Base-by-base conservation (phyloP, 371 early-diverging fungal species). In the Zychaea mexicana region DNA sequence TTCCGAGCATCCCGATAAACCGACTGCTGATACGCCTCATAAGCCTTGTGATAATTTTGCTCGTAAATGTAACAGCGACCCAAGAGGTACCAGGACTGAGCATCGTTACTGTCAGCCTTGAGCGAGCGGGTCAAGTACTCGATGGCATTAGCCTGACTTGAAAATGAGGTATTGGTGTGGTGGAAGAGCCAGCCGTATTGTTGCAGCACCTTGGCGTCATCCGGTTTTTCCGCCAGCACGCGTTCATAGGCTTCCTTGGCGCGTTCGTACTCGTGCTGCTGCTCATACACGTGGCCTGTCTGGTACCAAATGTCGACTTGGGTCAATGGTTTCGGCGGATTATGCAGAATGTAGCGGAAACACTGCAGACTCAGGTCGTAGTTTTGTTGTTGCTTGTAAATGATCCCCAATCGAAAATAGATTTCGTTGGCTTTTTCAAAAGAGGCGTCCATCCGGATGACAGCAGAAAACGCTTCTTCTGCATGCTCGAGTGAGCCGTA, bases 21-120 rank as follows among this genome's bases (percentile, higher is more conserved):
- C 6, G 98, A 98, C 70, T 98, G 94, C 81, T 99, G 98, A 71
- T 98, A 99, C 0, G 96, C 94, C 61, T 98, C 97, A 73, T 98
- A 98, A 0, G 99, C 98, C 64, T 96, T 93, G 70, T 90, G 93
- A 81, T 90, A 95, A 64, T 96, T 95, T 70, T 92, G 90, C 76
- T 95, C 94, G 0, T 91, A 89, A 97, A 99, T 98, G 69, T 96
- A 94, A 76, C 96, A 96, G 28, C 99, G 86, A 9, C 99, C 99
- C 31, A 99, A 77, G 12, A 97, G 72, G 74, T 99, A 98, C 91
- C 93, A 96, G 0, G 97, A 92, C 71, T 96, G 97, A 1, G 97
- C 90, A 75, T 98, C 98, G 15, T 83, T 85, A 56, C 85, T 83
- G 73, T 97, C 97, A 3, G 91, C 77, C 66, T 96, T 94, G 22